Evolutionary conservation across 371 early-diverging fungal genomes (phyloP).

Genomic region (Actinomortierella ambigua): DNA sequence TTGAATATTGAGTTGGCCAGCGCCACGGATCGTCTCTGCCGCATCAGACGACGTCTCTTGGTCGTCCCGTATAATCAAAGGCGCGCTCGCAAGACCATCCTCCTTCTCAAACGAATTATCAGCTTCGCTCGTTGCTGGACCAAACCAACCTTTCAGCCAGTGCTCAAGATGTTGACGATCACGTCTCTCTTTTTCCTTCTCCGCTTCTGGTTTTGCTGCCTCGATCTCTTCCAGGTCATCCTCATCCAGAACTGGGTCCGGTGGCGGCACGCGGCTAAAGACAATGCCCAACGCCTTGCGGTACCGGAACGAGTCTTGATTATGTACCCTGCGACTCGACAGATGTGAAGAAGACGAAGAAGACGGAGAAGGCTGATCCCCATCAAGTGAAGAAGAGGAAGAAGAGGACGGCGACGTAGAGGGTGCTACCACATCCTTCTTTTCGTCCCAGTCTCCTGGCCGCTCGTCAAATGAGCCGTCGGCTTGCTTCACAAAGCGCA

Average conservation of each 20-base stretch:
- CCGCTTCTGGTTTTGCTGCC: constrained; percentile 5
- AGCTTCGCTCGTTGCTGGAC: constrained; percentile 3
- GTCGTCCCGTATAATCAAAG: neutral
- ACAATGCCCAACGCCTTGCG: neutral
- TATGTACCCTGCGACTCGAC: neutral
- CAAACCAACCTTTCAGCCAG: constrained; percentile 7
- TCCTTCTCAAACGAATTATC: too few species aligned
- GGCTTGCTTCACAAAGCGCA: neutral
- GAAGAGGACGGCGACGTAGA: too few species aligned
- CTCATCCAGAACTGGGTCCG: constrained; percentile 9
- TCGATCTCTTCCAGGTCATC: constrained; percentile 19
- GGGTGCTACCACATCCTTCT: too few species aligned
- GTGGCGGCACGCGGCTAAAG: neutral
- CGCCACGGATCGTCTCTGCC: neutral
- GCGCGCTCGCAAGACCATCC: neutral
- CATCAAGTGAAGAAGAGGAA: neutral
- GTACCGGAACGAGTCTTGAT: neutral
- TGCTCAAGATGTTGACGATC: neutral
- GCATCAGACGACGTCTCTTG: neutral
- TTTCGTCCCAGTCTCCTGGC: neutral
- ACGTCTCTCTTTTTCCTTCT: constrained; percentile 2
- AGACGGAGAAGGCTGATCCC: neutral
- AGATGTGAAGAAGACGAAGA: neutral
- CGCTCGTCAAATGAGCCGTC: neutral
- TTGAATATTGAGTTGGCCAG: constrained; percentile 9